Evolutionary conservation across 495 filamentous ascomycete species (phyloP), one percentile per base, ranked within the genome.

Genomic region (Neurospora sp.): DNA sequence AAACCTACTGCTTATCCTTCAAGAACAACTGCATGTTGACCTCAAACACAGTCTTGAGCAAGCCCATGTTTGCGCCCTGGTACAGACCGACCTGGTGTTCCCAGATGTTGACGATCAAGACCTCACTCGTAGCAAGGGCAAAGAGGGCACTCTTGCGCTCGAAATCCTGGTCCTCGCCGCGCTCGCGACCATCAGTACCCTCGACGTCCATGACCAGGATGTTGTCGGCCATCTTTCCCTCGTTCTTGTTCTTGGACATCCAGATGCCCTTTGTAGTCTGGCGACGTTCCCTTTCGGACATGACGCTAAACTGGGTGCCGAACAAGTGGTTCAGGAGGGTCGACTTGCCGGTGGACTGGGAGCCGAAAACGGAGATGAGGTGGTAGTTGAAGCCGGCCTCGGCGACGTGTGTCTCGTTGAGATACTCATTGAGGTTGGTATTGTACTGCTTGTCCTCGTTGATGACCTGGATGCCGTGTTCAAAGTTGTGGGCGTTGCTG

Each of bases 181-280:
- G 87, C 84, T 99, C 96, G 74, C 96, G 90, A 70, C 96, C 96
- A 83, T 99, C 96, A 13, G 96, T 99, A 76, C 96, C 96, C 82
- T 99, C 96, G 54, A 99, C 96, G 80, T 99, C 96, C 96, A 99
- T 99, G 75, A 99, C 95, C 74, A 99, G 84, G 78, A 99, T 98
- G 80, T 99, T 99, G 72, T 96, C 93, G 76, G 94, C 94, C 95
- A 98, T 98, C 69, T 82, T 81, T 70, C 73, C 74, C 75, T 85
- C 83, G 76, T 85, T 89, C 84, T 96, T 94, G 79, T 98, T 98
- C 82, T 97, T 97, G 72, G 94, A 96, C 90, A 99, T 90, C 96
- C 96, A 99, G 80, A 98, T 99, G 77, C 96, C 96, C 85, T 98
- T 99, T 45, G 96, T 99, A 0, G 96, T 99, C 85, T 99, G 96